A percentile compares a stretch with the other conserved stretches of the same genome.
These are phyloP conservation scores for Trichoderma sp. DNA, from an alignment of 2,329 filamentous ascomycete species.

Conservation along the genomic window DNA sequence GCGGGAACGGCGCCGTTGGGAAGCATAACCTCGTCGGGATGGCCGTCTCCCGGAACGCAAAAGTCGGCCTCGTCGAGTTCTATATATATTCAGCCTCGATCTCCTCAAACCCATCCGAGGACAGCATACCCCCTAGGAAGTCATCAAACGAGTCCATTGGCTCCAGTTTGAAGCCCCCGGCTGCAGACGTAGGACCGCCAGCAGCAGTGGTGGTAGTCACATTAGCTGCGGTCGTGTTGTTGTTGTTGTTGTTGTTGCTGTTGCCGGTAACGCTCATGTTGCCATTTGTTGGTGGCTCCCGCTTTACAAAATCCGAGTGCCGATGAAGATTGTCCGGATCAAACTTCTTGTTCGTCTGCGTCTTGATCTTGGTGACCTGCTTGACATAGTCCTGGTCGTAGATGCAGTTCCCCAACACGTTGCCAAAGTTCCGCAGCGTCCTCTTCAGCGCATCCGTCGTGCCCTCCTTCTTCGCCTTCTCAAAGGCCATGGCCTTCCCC, in stretches of 20 bases:
- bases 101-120: conserved; percentile 43
- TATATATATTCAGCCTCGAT: conserved; percentile 47
- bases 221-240: not conserved
- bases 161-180: conserved; percentile 37
- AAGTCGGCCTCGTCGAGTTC: conserved; percentile 80
- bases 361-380: conserved; percentile 89
- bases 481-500: conserved; percentile 92
- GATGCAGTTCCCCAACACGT: conserved; percentile 96
- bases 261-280: conserved; percentile 1
- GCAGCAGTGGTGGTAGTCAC: conserved; percentile 7
- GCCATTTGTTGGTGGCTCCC: conserved; percentile 44
- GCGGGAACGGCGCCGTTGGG: conserved; percentile 37
- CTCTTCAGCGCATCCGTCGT: conserved; percentile 93
- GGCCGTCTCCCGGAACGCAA: conserved; percentile 66
- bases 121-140: conserved; percentile 52
- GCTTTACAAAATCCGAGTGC: conserved; percentile 74
- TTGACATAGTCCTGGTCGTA: conserved; percentile 94
- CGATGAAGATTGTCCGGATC: conserved; percentile 79
- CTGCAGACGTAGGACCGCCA: conserved; percentile 16
- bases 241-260: not conserved
- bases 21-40: conserved; percentile 76
- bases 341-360: conserved; percentile 70
- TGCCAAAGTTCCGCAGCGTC: conserved; percentile 87
- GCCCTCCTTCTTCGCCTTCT: conserved; percentile 98
- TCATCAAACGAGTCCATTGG: conserved; percentile 54